A percentile compares a stretch with the other conserved stretches of the same genome.
phyloP scores from a whole-genome alignment of 2,329 filamentous ascomycete genomes.

The Aureobasidium sp. region DNA sequence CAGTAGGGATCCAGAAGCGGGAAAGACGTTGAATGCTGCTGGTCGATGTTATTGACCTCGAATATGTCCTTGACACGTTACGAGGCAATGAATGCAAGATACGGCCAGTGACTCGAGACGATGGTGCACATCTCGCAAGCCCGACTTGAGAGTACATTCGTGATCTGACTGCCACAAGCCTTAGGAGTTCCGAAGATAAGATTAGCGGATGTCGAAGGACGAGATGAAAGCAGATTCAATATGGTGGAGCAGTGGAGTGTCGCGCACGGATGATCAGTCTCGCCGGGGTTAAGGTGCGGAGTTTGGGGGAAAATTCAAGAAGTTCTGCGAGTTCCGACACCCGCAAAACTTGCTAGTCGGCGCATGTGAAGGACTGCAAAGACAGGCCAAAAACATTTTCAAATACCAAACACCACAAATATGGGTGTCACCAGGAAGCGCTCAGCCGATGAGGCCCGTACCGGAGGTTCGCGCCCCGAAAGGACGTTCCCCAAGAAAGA shows the following conservation, averaged over 20 bases:
- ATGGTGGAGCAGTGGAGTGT: too few relatives aligned
- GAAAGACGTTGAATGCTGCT: conserved; percentile 12
- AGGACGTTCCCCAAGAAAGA: conserved; percentile 21
- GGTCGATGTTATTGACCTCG: neutral
- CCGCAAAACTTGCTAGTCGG: neutral
- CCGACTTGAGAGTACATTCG: neutral
- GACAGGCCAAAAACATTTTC: neutral
- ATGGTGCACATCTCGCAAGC: neutral
- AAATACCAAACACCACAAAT: neutral
- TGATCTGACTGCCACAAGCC: neutral
- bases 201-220: neutral
- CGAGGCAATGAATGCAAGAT: neutral
- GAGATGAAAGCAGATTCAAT: neutral
- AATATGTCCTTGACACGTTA: neutral
- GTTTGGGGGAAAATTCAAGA: neutral
- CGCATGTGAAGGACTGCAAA: neutral
- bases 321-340: neutral
- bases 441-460: conserved; percentile 22
- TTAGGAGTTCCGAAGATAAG: neutral
- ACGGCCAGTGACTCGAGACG: neutral
- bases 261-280: too few relatives aligned
- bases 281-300: neutral
- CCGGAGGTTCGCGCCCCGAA: conserved; percentile 16
- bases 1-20: conserved; percentile 70
- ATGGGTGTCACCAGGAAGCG: conserved; percentile 28